A percentile compares a stretch with the other conserved stretches of the same genome.
Conservation (phyloP, 768 basidiomycete species). For the Rhodotorula taiwanensis region DNA sequence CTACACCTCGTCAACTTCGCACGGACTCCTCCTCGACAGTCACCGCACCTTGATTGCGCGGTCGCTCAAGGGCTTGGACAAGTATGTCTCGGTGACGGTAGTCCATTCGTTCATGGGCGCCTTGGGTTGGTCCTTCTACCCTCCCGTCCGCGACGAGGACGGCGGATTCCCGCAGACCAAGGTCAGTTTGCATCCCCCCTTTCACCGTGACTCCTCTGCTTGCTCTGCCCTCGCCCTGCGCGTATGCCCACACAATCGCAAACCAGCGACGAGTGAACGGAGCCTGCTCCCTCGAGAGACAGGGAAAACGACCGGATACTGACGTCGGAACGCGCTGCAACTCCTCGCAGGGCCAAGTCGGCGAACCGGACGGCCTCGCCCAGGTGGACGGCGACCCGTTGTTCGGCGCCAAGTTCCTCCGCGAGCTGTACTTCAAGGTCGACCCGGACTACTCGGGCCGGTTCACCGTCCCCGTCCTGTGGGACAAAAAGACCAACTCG, state of each 20-base stretch:
- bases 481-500: slow-evolving; percentile 70
- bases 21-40: background rate
- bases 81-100: slow-evolving; percentile 68
- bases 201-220: background rate
- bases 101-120: slow-evolving; percentile 84
- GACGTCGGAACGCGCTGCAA: too few relatives aligned
- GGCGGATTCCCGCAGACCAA: slow-evolving; percentile 25
- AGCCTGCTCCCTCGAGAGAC: too few relatives aligned
- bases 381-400: slow-evolving; percentile 45
- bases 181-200: background rate
- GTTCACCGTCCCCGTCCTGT: slow-evolving; percentile 70
- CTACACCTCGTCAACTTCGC: background rate
- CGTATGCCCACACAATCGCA: too few relatives aligned
- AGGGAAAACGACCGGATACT: too few relatives aligned
- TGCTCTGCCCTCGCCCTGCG: too few relatives aligned
- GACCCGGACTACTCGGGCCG: slow-evolving; percentile 62
- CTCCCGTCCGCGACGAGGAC: slow-evolving; percentile 32
- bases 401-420: slow-evolving; percentile 54
- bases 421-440: slow-evolving; percentile 75
- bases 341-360: slow-evolving; percentile 40
- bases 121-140: slow-evolving; percentile 33
- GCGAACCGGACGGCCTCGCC: slow-evolving; percentile 67
- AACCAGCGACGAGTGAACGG: too few relatives aligned
- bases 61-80: slow-evolving; percentile 85
- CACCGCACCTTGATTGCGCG: slow-evolving; percentile 80